Base-by-base conservation (phyloP, 345 rosid species). In the Garcia nutans region DNA sequence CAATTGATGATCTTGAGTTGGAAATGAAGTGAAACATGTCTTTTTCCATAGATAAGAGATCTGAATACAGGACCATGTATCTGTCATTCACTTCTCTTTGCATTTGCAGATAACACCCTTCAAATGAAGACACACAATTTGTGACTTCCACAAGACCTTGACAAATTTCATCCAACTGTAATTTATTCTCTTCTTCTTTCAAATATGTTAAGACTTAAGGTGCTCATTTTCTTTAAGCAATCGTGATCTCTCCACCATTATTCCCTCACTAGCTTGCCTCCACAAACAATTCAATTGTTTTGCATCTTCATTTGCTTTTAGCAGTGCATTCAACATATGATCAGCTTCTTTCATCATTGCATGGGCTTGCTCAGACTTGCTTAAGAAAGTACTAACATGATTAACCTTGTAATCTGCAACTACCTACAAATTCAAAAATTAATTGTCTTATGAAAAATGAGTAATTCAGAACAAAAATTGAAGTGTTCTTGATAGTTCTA, bases 291-390 rank as follows among this genome's bases (percentile, higher is more conserved):
- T 85, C 79, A 80, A 78, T 71, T 75, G 78, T 75, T 86, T 91
- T 72, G 87, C 83, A 55, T 84, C 84, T 86, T 88, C 90, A 74
- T 91, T 92, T 81, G 82, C 94, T 72, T 85, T 87, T 72, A 89
- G 79, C 84, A 90, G 79, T 69, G 86, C 89, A 74, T 86, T 88
- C 78, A 92, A 77, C 85, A 86, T 84, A 66, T 78, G 75, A 83
- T 89, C 93, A 83, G 94, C 96, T 83, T 94, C 96, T 78, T 78
- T 84, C 88, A 94, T 90, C 77, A 89, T 88, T 72, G 84, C 85
- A 83, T 77, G 87, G 73, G 90, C 88, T 80, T 85, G 91, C 82
- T 92, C 92, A 87, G 88, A 88, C 69, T 86, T 89, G 57, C 78
- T 75, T 16, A 87, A 83, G 90, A 91, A 89, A 56, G 79, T 78